A percentile compares a stretch with the other conserved stretches of the same genome.
These are phyloP conservation scores for Neurospora tetrasperma DNA, from an alignment of 495 filamentous ascomycete species.

Conservation along the genomic window DNA sequence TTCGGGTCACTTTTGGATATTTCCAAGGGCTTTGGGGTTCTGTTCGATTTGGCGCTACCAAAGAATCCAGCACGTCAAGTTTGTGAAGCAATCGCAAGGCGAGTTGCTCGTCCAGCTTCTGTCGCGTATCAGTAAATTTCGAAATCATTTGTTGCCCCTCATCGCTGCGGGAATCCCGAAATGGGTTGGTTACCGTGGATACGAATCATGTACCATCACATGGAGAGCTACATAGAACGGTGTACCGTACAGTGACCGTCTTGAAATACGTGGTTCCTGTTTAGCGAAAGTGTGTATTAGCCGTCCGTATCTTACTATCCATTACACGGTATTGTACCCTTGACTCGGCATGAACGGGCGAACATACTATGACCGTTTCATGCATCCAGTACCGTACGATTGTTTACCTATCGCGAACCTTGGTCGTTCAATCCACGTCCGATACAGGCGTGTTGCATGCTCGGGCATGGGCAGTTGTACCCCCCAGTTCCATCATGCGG, in stretches of 20 bases:
- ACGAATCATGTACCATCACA: not conserved
- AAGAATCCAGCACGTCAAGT: not conserved
- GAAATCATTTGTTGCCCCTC: not conserved
- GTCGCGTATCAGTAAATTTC: not conserved
- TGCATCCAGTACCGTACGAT: not conserved
- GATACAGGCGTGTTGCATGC: too few relatives aligned
- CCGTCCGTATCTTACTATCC: not conserved
- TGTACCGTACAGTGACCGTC: not conserved
- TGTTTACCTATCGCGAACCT: not conserved
- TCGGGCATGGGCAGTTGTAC: too few relatives aligned
- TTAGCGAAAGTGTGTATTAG: not conserved
- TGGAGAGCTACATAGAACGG: not conserved
- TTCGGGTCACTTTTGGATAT: not conserved
- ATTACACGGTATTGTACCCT: not conserved
- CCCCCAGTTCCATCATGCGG: not conserved
- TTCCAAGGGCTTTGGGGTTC: not conserved
- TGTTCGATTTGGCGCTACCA: not conserved
- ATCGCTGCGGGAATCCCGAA: not conserved
- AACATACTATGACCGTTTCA: not conserved
- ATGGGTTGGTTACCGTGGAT: not conserved
- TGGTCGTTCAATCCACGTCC: not conserved
- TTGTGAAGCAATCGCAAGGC: not conserved
- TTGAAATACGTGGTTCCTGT: not conserved
- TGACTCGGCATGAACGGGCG: too few relatives aligned
- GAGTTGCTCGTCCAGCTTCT: not conserved